A percentile compares a stretch with the other conserved stretches of the same genome.
Conservation (phyloP, 768 basidiomycete genomes). For the Suillus americanus region DNA sequence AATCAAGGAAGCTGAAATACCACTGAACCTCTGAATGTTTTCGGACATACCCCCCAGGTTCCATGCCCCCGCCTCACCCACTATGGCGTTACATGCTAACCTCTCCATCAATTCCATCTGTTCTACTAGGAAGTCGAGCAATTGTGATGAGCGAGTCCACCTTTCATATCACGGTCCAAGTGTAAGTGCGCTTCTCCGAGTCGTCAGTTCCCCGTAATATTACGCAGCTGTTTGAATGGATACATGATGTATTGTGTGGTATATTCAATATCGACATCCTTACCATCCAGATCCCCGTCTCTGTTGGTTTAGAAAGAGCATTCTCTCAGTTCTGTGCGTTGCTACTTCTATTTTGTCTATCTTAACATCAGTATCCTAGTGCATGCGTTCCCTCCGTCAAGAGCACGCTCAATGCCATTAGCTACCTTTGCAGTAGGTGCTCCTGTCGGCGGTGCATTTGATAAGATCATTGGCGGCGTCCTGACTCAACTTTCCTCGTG, state of each 20-base stretch:
- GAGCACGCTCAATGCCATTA: conserved; percentile 72
- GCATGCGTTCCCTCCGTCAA: conserved; percentile 67
- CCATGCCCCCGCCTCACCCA: background rate
- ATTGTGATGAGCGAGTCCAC: background rate
- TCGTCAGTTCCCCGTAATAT: background rate
- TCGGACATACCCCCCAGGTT: background rate
- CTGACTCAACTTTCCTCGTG: conserved; percentile 54
- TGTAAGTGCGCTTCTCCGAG: background rate
- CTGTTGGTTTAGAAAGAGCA: conserved; percentile 32
- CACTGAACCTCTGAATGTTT: background rate
- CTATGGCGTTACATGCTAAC: background rate
- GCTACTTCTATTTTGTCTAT: conserved; percentile 2
- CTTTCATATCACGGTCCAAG: background rate
- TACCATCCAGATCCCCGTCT: conserved; percentile 56
- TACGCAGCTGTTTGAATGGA: background rate
- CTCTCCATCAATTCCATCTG: background rate
- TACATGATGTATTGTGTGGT: background rate
- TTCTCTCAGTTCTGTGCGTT: conserved; percentile 60
- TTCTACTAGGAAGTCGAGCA: background rate
- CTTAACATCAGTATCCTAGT: conserved; percentile 70
- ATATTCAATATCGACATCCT: conserved; percentile 5
- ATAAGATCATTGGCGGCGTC: conserved; percentile 68
- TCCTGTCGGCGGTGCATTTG: conserved; percentile 75
- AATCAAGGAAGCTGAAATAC: background rate
- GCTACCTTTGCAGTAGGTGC: conserved; percentile 84